These are phyloP conservation scores for Talaromyces thailandensis DNA, from an alignment of 495 filamentous ascomycete species.

Conservation along the genomic window DNA sequence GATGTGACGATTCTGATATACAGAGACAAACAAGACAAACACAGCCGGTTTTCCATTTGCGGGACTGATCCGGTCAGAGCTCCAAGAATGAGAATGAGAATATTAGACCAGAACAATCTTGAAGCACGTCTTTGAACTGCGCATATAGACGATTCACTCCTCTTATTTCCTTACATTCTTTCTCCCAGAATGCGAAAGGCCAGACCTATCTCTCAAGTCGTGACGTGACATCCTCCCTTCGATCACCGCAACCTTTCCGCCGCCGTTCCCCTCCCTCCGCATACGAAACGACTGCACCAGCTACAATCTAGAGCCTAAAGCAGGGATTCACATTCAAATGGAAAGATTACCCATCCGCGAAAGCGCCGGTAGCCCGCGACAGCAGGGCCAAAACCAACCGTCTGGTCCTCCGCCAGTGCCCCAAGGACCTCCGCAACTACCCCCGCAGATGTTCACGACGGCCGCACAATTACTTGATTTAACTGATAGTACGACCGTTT, in stretches of 20 bases:
- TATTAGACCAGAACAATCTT: not conserved
- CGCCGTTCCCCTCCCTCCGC: not conserved
- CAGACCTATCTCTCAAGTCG: not conserved
- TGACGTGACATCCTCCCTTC: not conserved
- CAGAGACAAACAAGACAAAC: slow-evolving; percentile 17
- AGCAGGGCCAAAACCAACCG: slow-evolving; percentile 10
- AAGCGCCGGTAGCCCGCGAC: slow-evolving; percentile 18
- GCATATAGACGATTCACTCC: not conserved
- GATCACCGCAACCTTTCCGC: not conserved
- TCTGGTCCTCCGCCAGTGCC: slow-evolving; percentile 11
- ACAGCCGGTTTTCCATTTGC: slow-evolving; percentile 2
- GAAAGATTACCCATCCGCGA: slow-evolving; percentile 2
- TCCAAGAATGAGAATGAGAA: not conserved
- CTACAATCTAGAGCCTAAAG: not conserved
- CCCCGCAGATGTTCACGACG: slow-evolving; percentile 92
- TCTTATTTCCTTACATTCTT: not conserved
- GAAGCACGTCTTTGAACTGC: not conserved
- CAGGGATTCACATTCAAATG: not conserved
- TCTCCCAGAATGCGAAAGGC: not conserved
- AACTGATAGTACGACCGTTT: slow-evolving; percentile 76
- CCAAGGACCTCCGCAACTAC: slow-evolving; percentile 41
- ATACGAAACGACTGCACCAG: not conserved
- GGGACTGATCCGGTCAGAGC: not conserved
- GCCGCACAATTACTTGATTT: slow-evolving; percentile 90
- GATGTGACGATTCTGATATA: not conserved